Percentiles rank a stretch among this genome's conserved stretches.
phyloP scores from a whole-genome alignment of 139 green algal genomes.

The Picochlorum sp. region DNA sequence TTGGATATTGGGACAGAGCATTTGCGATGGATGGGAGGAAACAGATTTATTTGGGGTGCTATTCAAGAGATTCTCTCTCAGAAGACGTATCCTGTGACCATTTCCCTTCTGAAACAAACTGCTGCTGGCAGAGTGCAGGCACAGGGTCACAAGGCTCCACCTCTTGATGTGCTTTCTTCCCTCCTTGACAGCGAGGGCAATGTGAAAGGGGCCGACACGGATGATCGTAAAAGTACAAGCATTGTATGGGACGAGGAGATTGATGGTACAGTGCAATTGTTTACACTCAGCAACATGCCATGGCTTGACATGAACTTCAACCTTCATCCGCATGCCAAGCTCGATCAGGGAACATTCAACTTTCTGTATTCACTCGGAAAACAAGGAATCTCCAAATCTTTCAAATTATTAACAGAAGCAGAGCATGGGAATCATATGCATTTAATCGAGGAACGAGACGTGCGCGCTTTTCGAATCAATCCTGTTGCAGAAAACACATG shows the following conservation, averaged over 20 bases:
- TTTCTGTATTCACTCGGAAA: conserved; percentile 15
- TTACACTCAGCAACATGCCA: conserved; percentile 37
- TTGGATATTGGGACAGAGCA: conserved; percentile 70
- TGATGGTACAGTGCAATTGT: conserved; percentile 21
- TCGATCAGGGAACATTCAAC: conserved; percentile 22
- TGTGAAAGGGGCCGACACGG: not conserved
- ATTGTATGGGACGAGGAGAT: conserved; percentile 20
- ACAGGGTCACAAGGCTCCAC: not conserved
- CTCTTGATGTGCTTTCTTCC: not conserved
- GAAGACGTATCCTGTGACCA: conserved; percentile 1
- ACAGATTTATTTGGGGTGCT: conserved; percentile 56
- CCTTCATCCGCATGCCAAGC: conserved; percentile 17
- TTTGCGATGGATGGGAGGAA: conserved; percentile 65
- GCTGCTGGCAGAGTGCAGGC: not conserved
- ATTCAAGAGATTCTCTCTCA: conserved; percentile 48
- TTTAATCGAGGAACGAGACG: conserved; percentile 6
- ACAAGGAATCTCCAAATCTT: conserved; percentile 3
- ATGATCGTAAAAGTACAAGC: not conserved
- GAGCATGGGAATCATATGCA: conserved; percentile 32
- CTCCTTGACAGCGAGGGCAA: conserved; percentile 1
- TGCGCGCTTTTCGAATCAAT: conserved; percentile 17
- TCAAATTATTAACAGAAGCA: conserved; percentile 16
- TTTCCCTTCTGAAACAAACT: not conserved
- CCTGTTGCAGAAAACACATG: conserved; percentile 22
- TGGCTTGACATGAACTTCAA: conserved; percentile 41